Conservation (phyloP, 805 yeast genomes). For the Sugiyamaella lignohabitans region DNA sequence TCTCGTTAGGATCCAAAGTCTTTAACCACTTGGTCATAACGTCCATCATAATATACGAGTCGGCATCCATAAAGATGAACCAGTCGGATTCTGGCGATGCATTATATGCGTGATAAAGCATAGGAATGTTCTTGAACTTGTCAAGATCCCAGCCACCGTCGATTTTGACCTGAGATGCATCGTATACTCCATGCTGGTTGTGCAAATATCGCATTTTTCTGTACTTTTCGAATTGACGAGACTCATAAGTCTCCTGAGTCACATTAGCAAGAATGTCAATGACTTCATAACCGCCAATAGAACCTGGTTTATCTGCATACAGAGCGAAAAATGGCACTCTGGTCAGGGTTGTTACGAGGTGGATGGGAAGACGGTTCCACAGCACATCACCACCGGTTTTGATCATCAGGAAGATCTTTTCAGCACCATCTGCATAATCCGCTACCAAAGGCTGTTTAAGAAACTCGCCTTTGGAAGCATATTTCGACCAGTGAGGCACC, state of each 20-base stretch:
- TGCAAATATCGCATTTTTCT: constrained; percentile 24
- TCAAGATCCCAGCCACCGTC: constrained; percentile 33
- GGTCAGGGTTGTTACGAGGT: constrained; percentile 29
- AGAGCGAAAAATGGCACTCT: constrained; percentile 29
- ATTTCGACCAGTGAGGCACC: constrained; percentile 6
- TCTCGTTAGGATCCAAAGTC: constrained; percentile 25
- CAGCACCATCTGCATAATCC: constrained; percentile 23
- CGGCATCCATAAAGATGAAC: constrained; percentile 35
- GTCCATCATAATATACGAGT: constrained; percentile 29
- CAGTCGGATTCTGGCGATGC: constrained; percentile 27
- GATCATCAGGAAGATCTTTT: constrained; percentile 30
- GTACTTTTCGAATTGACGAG: constrained; percentile 23
- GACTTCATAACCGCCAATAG: constrained; percentile 29
- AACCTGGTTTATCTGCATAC: constrained; percentile 31
- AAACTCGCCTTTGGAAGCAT: constrained; percentile 11
- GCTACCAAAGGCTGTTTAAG: constrained; percentile 23
- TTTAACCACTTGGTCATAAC: constrained; percentile 25
- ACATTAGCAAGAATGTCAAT: constrained; percentile 28
- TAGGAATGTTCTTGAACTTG: constrained; percentile 34
- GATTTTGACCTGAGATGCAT: constrained; percentile 11
- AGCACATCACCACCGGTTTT: constrained; percentile 34
- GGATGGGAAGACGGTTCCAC: constrained; percentile 34
- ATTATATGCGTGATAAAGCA: constrained; percentile 30
- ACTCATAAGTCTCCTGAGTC: constrained; percentile 17
- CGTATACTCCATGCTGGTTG: constrained; percentile 17